Evolutionary conservation across 2,329 filamentous ascomycete species (phyloP).

Genomic region (Penicillium sp.): DNA sequence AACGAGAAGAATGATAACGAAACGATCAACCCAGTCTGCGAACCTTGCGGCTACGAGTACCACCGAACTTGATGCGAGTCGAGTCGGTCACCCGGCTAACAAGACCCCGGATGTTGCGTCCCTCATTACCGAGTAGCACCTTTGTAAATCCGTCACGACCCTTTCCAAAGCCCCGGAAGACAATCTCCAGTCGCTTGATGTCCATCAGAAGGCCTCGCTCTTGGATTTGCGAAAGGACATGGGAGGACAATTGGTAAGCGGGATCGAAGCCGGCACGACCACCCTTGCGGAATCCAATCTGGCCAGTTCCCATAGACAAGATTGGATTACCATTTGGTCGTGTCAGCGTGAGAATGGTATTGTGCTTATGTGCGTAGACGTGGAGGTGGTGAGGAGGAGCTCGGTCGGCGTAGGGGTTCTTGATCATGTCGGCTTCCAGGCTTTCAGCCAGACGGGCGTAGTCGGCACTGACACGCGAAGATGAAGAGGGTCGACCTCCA

Average conservation of each 20-base stretch:
- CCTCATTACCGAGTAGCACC: slow-evolving; percentile 84
- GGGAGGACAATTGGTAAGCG: slow-evolving; percentile 84
- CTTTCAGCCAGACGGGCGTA: slow-evolving; percentile 39
- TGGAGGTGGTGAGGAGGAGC: slow-evolving; percentile 76
- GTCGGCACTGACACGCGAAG: slow-evolving; percentile 31
- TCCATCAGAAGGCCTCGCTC: slow-evolving; percentile 76
- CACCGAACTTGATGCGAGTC: slow-evolving; percentile 94
- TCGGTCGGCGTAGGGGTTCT: slow-evolving; percentile 41
- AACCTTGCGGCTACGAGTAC: slow-evolving; percentile 79
- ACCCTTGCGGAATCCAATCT: slow-evolving; percentile 87
- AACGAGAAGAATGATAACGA: background rate
- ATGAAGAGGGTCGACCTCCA: slow-evolving; percentile 26
- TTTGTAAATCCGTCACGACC: slow-evolving; percentile 90
- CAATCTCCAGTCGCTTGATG: slow-evolving; percentile 76
- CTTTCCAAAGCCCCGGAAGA: slow-evolving; percentile 80
- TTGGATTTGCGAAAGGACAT: slow-evolving; percentile 80
- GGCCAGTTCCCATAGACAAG: slow-evolving; percentile 78
- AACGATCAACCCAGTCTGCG: slow-evolving; percentile 71
- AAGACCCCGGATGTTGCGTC: slow-evolving; percentile 71
- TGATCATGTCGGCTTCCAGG: slow-evolving; percentile 41
- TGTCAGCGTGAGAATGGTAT: slow-evolving; percentile 90
- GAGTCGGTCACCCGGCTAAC: slow-evolving; percentile 81
- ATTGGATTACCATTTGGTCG: slow-evolving; percentile 78
- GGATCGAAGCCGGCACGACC: slow-evolving; percentile 84
- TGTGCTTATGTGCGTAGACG: slow-evolving; percentile 86